Evolutionary conservation across 352 stramenopile genomes (phyloP).

Genomic region (Elongisporangium prolatum): DNA sequence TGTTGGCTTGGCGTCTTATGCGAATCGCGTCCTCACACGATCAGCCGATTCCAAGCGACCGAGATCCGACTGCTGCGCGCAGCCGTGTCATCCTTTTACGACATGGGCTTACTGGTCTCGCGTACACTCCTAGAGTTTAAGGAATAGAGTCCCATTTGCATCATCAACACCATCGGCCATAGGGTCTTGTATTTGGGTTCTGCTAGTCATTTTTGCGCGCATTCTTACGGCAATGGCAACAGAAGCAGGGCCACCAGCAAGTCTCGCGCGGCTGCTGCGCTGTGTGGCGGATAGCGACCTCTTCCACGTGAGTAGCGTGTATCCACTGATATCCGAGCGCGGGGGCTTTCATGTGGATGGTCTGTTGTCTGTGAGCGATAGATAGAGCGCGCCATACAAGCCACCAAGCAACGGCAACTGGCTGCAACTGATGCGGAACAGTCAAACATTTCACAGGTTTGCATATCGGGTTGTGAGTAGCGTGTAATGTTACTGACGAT

Average conservation of each 20-base stretch:
- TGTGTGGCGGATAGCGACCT: conserved; percentile 30
- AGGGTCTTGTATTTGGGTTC: conserved; percentile 4
- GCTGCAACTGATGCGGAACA: not conserved
- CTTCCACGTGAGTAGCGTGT: conserved; percentile 26
- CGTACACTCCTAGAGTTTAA: conserved; percentile 85
- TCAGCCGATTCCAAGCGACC: conserved; percentile 78
- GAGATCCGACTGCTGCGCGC: conserved; percentile 81
- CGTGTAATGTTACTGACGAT: not conserved
- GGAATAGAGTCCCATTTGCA: conserved; percentile 32
- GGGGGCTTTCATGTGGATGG: not conserved
- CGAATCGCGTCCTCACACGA: too few relatives aligned
- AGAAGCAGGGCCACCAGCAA: conserved; percentile 1
- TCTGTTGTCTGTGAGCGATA: conserved; percentile 4
- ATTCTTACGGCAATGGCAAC: not conserved
- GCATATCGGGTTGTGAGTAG: not conserved
- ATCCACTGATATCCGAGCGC: not conserved
- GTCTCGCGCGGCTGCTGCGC: conserved; percentile 36
- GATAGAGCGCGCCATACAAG: conserved; percentile 37
- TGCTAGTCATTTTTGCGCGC: not conserved
- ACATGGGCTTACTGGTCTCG: conserved; percentile 73
- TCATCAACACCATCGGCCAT: not conserved
- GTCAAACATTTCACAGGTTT: conserved; percentile 8
- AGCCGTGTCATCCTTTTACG: conserved; percentile 84
- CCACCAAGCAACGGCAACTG: conserved; percentile 1
- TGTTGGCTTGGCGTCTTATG: conserved; percentile 5